Evolutionary conservation across 345 rosid genomes (phyloP).

Genomic region (Combretum micranthum): DNA sequence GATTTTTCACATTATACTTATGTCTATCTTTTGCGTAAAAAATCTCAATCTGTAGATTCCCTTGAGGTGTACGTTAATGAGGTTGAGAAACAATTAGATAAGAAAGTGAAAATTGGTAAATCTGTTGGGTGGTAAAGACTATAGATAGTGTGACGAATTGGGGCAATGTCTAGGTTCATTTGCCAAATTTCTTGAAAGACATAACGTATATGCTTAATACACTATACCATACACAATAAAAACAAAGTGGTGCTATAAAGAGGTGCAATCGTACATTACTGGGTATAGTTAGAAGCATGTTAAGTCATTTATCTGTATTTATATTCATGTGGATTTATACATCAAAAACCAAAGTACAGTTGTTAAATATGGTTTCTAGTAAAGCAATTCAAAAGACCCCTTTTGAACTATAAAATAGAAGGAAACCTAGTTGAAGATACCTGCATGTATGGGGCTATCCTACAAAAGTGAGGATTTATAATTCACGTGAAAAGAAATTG

Average conservation of each 20-base stretch:
- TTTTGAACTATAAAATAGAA: not conserved
- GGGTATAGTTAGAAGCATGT: slow-evolving; percentile 2
- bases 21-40: too few relatives aligned
- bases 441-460: slow-evolving; percentile 1
- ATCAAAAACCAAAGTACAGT: not conserved
- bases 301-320: not conserved
- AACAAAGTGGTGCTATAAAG: not conserved
- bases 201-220: too few relatives aligned
- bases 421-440: not conserved
- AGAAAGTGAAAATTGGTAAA: not conserved
- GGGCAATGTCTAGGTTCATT: too few relatives aligned
- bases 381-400: not conserved
- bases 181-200: too few relatives aligned
- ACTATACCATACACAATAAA: too few relatives aligned
- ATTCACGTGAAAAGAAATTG: slow-evolving; percentile 1
- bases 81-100: not conserved
- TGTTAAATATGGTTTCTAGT: slow-evolving; percentile 7
- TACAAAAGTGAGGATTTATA: not conserved
- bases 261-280: not conserved
- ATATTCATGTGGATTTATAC: slow-evolving; percentile 6
- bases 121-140: too few relatives aligned
- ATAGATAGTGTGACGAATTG: too few relatives aligned
- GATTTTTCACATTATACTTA: too few relatives aligned
- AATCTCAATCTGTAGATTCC: not conserved
- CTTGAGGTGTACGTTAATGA: not conserved